phyloP scores from a whole-genome alignment of 2,329 filamentous ascomycete species.

The Fusarium staphyleae region DNA sequence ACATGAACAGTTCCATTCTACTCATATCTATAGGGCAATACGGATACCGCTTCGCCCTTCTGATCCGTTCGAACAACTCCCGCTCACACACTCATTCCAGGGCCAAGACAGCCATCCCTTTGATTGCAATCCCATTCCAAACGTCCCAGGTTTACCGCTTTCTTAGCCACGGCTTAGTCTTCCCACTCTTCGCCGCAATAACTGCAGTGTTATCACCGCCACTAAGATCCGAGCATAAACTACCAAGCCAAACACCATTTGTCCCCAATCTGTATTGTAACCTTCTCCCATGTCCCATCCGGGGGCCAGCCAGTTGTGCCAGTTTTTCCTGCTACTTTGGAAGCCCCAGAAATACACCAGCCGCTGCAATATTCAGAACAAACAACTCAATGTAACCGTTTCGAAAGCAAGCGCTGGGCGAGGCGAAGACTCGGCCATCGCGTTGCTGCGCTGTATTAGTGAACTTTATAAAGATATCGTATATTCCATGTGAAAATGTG shows the following conservation, averaged over 20 bases:
- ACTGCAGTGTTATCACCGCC: conserved; percentile 16
- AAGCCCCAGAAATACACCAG: conserved; percentile 6
- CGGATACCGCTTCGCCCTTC: background rate
- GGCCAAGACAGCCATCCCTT: background rate
- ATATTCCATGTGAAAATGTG: conserved; percentile 32
- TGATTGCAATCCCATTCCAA: background rate
- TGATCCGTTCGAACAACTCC: background rate
- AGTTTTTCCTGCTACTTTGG: conserved; percentile 4
- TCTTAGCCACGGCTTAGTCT: conserved; percentile 18
- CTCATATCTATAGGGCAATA: conserved; percentile 17
- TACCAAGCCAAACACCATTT: conserved; percentile 12
- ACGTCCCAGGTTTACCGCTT: conserved; percentile 1
- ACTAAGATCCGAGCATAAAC: conserved; percentile 14
- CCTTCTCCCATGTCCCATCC: conserved; percentile 3
- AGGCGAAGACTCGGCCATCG: conserved; percentile 1
- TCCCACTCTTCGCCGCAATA: background rate
- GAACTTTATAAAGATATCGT: conserved; percentile 28
- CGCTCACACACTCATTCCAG: background rate
- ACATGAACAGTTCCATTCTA: conserved; percentile 11
- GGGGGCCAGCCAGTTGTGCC: conserved; percentile 6
- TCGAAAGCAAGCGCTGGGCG: conserved; percentile 9
- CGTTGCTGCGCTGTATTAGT: conserved; percentile 26
- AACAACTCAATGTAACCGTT: conserved; percentile 9
- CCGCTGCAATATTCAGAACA: conserved; percentile 21
- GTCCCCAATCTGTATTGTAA: conserved; percentile 14